Base-by-base conservation (phyloP, 768 basidiomycete genomes). In the Polyporus arcularius region DNA sequence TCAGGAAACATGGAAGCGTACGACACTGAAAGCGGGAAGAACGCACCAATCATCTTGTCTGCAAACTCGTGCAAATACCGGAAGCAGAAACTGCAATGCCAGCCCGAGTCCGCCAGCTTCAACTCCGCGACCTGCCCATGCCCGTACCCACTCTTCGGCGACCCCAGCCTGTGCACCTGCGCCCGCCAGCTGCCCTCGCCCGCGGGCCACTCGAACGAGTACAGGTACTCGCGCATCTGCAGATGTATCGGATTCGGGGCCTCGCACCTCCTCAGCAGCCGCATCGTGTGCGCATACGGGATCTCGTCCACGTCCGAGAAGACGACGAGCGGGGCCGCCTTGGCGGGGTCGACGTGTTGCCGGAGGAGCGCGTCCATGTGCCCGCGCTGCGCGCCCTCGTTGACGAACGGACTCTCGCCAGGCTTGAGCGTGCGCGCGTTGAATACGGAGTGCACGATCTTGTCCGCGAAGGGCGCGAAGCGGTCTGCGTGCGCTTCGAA, bases 31-130 rank as follows among this genome's bases (percentile, higher is more conserved):
- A 14, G 2, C n/a, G n/a, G 21, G 38, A n/a, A 40, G 39, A 6
- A 49, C 55, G 31, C 57, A 67, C 68, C 70, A 41, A 61, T 55
- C 84, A 86, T 85, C 73, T 86, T 86, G 67, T 80, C 75, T 30
- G 78, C 72, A 63, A 84, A 86, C 68, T 88, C 85, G 8, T 77
- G 71, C 51, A 87, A 75, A 12, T 81, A 80, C 46, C 81, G 76
- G 78, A 87, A 88, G 72, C 86, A 87, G 73, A 82, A 87, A 58
- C 82, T 84, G 73, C 85, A 87, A 66, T 88, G 85, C 85, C 85
- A 88, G 1, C 85, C 86, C n/a, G 84, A 74, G 68, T 88, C 85
- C 21, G 83, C 82, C 39, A 88, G 79, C 9, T 82, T 72, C 40
- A 70, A 67, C 51, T 84, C 76, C 9, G 74, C 74, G 54, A 78